Evolutionary conservation across 2,329 filamentous ascomycete genomes (phyloP).

Genomic region (Aspergillus caelatus): DNA sequence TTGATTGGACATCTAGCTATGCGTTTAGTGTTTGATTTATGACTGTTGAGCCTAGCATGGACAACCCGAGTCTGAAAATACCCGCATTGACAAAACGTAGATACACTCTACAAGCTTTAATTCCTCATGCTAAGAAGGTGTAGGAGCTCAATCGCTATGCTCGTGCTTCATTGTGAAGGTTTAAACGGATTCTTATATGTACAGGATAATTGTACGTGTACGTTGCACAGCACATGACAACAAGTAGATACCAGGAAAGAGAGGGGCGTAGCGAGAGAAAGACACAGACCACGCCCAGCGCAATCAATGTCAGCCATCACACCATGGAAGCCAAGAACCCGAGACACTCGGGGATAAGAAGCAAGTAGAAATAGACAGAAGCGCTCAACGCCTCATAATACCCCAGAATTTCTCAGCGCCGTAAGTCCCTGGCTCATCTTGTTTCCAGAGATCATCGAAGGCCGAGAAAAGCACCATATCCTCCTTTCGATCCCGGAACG

Average conservation of each 20-base stretch:
- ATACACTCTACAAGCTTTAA: too few species aligned
- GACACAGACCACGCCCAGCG: background rate
- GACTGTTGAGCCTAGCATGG: too few species aligned
- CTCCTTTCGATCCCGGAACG: slow-evolving; percentile 51
- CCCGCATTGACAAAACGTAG: too few species aligned
- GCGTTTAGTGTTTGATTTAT: too few species aligned
- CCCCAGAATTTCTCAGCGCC: slow-evolving; percentile 80
- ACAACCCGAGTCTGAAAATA: too few species aligned
- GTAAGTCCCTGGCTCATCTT: slow-evolving; percentile 62
- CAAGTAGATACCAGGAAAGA: background rate
- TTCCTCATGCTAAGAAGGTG: background rate
- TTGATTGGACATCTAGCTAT: too few species aligned
- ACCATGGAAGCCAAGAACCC: background rate
- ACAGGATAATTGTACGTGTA: background rate
- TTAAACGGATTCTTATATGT: background rate
- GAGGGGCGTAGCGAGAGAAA: too few species aligned
- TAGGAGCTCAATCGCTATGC: background rate
- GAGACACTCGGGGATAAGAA: background rate
- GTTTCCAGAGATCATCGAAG: slow-evolving; percentile 81
- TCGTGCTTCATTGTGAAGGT: background rate
- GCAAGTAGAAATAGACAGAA: background rate
- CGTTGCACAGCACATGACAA: background rate
- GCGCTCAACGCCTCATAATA: slow-evolving; percentile 38
- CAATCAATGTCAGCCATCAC: too few species aligned
- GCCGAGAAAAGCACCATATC: slow-evolving; percentile 73